phyloP scores from a whole-genome alignment of 768 basidiomycete species.

The Pisolithus tinctorius region DNA sequence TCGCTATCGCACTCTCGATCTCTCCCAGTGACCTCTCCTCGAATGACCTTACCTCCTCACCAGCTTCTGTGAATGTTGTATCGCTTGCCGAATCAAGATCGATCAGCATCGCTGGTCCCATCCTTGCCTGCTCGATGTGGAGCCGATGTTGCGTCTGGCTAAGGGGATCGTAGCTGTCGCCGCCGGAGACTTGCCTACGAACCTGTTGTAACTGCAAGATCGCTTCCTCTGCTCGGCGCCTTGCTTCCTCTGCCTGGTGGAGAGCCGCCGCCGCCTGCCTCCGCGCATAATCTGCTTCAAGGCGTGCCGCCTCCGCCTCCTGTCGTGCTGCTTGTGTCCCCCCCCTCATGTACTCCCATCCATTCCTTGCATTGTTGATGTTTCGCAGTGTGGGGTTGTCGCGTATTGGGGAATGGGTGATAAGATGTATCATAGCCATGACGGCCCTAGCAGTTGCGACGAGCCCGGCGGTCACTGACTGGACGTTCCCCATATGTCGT shows the following conservation, averaged over 20 bases:
- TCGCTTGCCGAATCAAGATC: neutral
- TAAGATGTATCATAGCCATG: neutral
- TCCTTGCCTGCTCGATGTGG: neutral
- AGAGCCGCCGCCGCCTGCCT: neutral
- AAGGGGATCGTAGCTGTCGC: neutral
- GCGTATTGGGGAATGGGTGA: neutral
- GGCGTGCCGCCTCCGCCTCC: neutral
- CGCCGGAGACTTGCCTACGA: neutral
- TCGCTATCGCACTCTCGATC: neutral
- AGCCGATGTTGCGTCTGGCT: neutral
- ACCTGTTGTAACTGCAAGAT: neutral
- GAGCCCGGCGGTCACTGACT: neutral
- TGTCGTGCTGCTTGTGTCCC: neutral
- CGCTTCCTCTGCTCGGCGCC: neutral
- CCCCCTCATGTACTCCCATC: neutral
- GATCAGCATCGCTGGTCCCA: neutral
- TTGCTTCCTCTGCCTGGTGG: neutral
- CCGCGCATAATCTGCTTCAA: neutral
- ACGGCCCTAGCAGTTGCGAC: neutral
- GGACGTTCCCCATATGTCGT: neutral
- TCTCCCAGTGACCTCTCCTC: neutral
- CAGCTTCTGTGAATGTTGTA: neutral
- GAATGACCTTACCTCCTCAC: neutral
- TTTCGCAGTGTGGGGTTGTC: slow-evolving; percentile 1
- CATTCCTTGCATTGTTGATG: neutral